A percentile compares a stretch with the other conserved stretches of the same genome.
These are phyloP conservation scores for Cutaneotrichosporon sp. DNA, from an alignment of 1,284 basidiomycete species.

Conservation along the genomic window DNA sequence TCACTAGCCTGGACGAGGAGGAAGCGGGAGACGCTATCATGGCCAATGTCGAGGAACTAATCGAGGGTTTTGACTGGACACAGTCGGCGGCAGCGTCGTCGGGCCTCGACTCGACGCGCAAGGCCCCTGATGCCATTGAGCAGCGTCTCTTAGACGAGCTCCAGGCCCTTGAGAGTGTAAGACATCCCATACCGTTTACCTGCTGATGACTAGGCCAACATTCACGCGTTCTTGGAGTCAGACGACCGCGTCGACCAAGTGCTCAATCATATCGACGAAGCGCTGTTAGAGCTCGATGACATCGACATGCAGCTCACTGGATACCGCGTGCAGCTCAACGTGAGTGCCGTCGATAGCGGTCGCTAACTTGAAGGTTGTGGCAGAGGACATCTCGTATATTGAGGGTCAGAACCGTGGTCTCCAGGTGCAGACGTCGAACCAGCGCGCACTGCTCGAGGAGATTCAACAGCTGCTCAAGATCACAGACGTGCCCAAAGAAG, in stretches of 20 bases:
- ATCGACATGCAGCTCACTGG: conserved; percentile 80
- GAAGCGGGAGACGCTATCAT: conserved; percentile 73
- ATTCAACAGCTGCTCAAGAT: conserved; percentile 84
- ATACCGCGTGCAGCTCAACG: conserved; percentile 91
- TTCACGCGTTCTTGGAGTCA: conserved; percentile 93
- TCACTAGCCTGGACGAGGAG: conserved; percentile 51
- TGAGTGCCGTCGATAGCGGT: conserved; percentile 46
- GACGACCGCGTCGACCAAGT: conserved; percentile 82
- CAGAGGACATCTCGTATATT: conserved; percentile 91
- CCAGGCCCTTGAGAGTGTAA: conserved; percentile 80
- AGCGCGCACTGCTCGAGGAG: conserved; percentile 72
- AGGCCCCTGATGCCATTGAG: conserved; percentile 81
- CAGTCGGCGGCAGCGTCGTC: conserved; percentile 31
- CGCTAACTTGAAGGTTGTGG: conserved; percentile 62
- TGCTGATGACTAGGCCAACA: conserved; percentile 65
- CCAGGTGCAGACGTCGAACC: conserved; percentile 96
- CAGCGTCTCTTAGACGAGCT: conserved; percentile 78
- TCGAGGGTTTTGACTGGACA: conserved; percentile 96
- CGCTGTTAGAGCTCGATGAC: conserved; percentile 73
- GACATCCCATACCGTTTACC: conserved; percentile 9
- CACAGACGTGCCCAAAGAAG: conserved; percentile 77
- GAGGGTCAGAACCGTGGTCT: conserved; percentile 94
- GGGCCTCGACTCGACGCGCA: conserved; percentile 21
- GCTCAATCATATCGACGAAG: conserved; percentile 79
- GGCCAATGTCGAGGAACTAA: conserved; percentile 92